phyloP scores from a whole-genome alignment of 768 basidiomycete genomes.

The Cystobasidiopsis lactophilus region DNA sequence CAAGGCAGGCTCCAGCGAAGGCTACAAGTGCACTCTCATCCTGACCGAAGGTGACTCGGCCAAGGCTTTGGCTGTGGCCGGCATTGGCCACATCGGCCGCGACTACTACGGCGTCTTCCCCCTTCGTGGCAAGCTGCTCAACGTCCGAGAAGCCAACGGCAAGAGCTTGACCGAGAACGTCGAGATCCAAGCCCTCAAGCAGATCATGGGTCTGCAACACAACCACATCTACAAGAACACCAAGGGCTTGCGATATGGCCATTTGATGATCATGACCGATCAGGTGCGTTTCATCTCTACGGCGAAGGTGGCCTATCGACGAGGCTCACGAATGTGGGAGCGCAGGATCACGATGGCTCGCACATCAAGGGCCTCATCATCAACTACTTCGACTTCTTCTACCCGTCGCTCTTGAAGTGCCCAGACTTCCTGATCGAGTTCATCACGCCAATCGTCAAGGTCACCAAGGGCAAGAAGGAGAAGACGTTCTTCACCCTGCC shows the following conservation, averaged over 20 bases:
- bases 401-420: conserved; percentile 73
- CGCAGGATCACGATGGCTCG: conserved; percentile 96
- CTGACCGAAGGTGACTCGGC: conserved; percentile 98
- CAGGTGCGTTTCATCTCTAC: conserved; percentile 37
- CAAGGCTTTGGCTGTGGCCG: conserved; percentile 85
- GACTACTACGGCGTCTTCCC: conserved; percentile 97
- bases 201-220: conserved; percentile 89
- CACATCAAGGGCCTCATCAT: conserved; percentile 99
- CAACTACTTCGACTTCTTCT: conserved; percentile 93
- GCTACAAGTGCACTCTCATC: conserved; percentile 71
- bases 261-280: conserved; percentile 99
- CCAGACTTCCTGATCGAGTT: conserved; percentile 91
- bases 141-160: conserved; percentile 87
- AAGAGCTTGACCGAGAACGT: conserved; percentile 97
- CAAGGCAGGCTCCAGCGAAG: conserved; percentile 71
- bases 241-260: conserved; percentile 61
- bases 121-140: conserved; percentile 82
- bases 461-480: conserved; percentile 51
- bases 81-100: conserved; percentile 79
- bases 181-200: conserved; percentile 91
- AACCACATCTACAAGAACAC: conserved; percentile 62
- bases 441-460: conserved; percentile 88
- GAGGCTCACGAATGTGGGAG: neutral
- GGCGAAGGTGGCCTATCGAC: neutral
- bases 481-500: conserved; percentile 91